Base-by-base conservation (phyloP, 441 rosid genomes). In the Adansonia gregorii region DNA sequence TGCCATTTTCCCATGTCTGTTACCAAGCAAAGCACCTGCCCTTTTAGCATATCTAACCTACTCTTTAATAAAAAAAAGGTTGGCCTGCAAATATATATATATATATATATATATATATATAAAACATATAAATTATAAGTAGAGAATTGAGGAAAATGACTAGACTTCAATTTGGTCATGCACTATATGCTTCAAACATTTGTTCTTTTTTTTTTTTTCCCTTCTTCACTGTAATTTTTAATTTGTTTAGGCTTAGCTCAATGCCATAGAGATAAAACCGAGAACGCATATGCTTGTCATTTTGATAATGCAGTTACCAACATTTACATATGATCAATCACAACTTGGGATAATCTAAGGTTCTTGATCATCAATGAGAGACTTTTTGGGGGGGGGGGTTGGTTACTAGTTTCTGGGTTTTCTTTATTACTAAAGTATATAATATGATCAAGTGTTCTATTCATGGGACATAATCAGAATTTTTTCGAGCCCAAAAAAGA, bases 1-100 rank as follows among this genome's bases (percentile, higher is more conserved):
- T 76, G 76, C 83, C 85, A 78, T 66, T 82, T 85, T 76, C 76
- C 84, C 81, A 73, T 48, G 56, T 17, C n/a, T 17, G 17, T 39
- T 12, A 54, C 51, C 35, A 35, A 39, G 46, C 64, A 39, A 72
- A 27, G 24, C 45, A 63, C 51, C 65, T 55, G 52, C 75, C 65
- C 35, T 46, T 5, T 49, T 31, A 64, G 51, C 61, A 46, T 14
- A 56, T 56, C 75, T 59, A 67, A 61, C 56, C 75, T 74, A 67
- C 70, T 67, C 61, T 72, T 19, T 8, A 19, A 35, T 14, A 70
- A 41, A 19, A 56, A 31, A 24, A 35, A 65, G 46, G 27, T 15
- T 60, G 81, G 84, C 84, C 84, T 78, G 84, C 84, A 82, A 31
- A 22, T 20, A 61, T 51, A 68, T 61, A 69, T 24, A 61, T 54